Base-by-base conservation (phyloP, 1,139 yeast genomes). In the Yamadazyma membranifaciens region DNA sequence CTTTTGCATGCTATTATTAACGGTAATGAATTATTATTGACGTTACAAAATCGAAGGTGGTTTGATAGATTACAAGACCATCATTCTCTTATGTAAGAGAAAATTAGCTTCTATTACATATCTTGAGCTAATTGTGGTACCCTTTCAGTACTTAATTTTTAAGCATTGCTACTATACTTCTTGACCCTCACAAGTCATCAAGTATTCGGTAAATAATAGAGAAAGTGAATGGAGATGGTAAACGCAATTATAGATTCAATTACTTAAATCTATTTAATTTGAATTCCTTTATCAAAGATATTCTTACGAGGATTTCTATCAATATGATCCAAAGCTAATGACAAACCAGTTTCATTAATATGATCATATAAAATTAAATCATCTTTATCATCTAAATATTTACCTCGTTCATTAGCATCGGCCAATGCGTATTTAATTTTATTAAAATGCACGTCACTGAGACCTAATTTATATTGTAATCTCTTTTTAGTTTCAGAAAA, bases 251-350 rank as follows among this genome's bases (percentile, higher is more conserved):
- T n/a, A 22, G 27, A 33, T 12, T 9, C 7, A 20, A 33, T 20
- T 9, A 7, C 28, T 25, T 7, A 14, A 35, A 29, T 24, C 50
- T 51, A 66, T 49, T 62, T 66, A 36, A 72, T 72, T 41, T 80
- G 79, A 43, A 83, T 81, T 10, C 87, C 84, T 49, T 82, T 80
- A 50, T 81, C 87, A 46, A 67, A 67, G 20, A 63, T 69, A 37
- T 67, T 61, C 31, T 64, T 66, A 39, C 76, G 71, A 6, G 76
- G 69, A 29, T 74, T 61, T 54, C 94, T 77, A 60, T 88, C 96
- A 7, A 92, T 87, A 57, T 87, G 96, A 56, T 92, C 96, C 57
- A 92, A 69, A 16, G 91, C 95, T 42, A 92, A 66, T 26, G 70
- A 71, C 45, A 66, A 57, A 13, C 59, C 56, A 12, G 56, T 47